Evolutionary conservation across 2,329 filamentous ascomycete species (phyloP).

Genomic region (Dryadomyces quercus-mongolicae): DNA sequence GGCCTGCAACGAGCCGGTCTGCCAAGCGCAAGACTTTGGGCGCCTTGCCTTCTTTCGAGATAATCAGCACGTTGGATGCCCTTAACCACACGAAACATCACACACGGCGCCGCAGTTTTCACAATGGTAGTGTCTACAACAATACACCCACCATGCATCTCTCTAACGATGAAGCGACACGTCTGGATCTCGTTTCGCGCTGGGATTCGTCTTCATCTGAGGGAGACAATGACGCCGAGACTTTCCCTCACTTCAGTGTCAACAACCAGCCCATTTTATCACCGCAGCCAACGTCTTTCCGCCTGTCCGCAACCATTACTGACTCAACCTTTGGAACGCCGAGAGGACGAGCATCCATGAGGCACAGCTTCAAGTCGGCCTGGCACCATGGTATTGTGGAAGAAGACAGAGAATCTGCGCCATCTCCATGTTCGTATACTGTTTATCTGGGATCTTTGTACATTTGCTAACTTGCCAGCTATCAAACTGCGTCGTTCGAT

Average conservation of each 20-base stretch:
- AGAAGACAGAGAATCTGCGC: conserved; percentile 5
- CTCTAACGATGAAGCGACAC: neutral
- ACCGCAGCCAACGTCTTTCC: conserved; percentile 8
- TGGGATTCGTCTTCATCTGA: conserved; percentile 4
- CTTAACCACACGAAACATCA: neutral
- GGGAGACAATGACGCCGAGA: neutral
- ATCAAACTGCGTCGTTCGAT: conserved; percentile 7
- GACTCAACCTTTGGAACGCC: neutral
- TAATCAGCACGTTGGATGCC: neutral
- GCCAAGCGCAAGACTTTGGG: neutral
- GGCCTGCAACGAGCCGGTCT: neutral
- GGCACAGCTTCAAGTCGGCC: conserved; percentile 5
- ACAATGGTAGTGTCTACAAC: neutral
- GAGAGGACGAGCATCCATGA: neutral
- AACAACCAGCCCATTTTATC: conserved; percentile 6
- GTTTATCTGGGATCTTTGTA: neutral
- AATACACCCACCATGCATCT: neutral
- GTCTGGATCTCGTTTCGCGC: neutral
- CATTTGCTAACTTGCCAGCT: conserved; percentile 1
- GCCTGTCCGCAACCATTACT: conserved; percentile 7
- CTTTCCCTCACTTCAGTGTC: neutral
- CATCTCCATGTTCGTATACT: conserved; percentile 16
- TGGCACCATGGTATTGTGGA: conserved; percentile 2
- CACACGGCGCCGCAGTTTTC: neutral
- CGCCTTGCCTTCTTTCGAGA: neutral